These are phyloP conservation scores for Piper betle DNA, from an alignment of 164 flowering plant species.

Conservation along the genomic window DNA sequence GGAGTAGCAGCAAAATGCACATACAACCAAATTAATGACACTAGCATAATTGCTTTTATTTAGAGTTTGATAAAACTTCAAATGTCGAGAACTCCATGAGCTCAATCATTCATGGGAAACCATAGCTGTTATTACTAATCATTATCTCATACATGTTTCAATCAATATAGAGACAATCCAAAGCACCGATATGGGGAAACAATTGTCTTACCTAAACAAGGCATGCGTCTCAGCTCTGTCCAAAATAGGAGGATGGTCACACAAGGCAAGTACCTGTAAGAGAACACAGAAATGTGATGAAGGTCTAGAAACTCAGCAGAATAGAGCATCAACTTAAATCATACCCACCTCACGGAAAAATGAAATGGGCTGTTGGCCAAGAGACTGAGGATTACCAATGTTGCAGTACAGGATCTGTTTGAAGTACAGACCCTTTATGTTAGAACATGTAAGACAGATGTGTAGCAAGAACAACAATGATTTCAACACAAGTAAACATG, in stretches of 20 bases:
- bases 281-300: background rate
- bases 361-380: slow-evolving; percentile 92
- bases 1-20: background rate
- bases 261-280: slow-evolving; percentile 77
- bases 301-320: slow-evolving; percentile 3
- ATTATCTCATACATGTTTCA: background rate
- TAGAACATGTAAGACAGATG: background rate
- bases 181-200: too few relatives aligned
- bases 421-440: background rate
- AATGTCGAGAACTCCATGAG: background rate
- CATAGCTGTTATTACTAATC: too few relatives aligned
- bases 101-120: too few relatives aligned
- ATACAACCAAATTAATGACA: background rate
- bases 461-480: background rate
- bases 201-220: slow-evolving; percentile 55
- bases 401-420: slow-evolving; percentile 90
- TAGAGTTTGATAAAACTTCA: background rate
- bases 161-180: background rate
- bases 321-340: background rate
- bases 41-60: background rate
- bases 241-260: slow-evolving; percentile 80
- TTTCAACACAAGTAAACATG: background rate
- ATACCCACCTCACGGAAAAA: slow-evolving; percentile 88
- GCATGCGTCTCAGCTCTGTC: slow-evolving; percentile 75
- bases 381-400: slow-evolving; percentile 98